Evolutionary conservation across 179 eudicot species (phyloP), one percentile per base, ranked within the genome.

Genomic region (Carnegiea gigantea): DNA sequence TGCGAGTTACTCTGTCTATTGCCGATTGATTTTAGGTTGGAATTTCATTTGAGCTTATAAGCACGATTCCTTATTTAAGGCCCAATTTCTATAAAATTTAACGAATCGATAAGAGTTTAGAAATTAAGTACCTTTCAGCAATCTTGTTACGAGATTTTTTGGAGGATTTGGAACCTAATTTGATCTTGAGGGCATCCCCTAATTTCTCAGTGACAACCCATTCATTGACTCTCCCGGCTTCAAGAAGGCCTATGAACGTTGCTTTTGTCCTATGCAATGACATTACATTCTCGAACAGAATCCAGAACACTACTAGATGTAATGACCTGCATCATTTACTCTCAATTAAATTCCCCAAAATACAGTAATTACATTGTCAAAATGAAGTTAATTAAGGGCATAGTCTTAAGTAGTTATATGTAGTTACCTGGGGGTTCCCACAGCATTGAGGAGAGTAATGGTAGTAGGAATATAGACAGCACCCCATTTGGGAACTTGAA

Each of bases 171-270:
- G 49, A 43, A 4, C 80, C 80, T 5, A 73, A 38, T 70, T 88
- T 92, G 49, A 73, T 78, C 78, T 89, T 92, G 20, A 85, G 73
- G 18, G 89, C 88, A 78, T 92, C 92, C 54, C 98, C 98, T 4
- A 93, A 57, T 83, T 93, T 93, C 74, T 93, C 95, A 0, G 98
- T 93, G 46, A 93, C 98, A 23, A 92, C 85, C 98, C 98, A 93
- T 76, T 93, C 95, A 43, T 93, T 93, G 23, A 88, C 98, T 53
- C 95, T 82, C 9, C 91, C 90, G 0, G 90, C 86, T 80, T 91
- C 98, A 8, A 93, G 64, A 65, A 93, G 85, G 7, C 98, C 98
- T 11, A 93, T 92, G 77, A 93, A 84, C 2, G 95, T 91, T 15
- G 95, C 98, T 77, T 93, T 92, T 0, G 96, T 91, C 59, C 98